These are phyloP conservation scores for Wickerhamiella spandovensis DNA, from an alignment of 805 yeast genomes.

Conservation along the genomic window DNA sequence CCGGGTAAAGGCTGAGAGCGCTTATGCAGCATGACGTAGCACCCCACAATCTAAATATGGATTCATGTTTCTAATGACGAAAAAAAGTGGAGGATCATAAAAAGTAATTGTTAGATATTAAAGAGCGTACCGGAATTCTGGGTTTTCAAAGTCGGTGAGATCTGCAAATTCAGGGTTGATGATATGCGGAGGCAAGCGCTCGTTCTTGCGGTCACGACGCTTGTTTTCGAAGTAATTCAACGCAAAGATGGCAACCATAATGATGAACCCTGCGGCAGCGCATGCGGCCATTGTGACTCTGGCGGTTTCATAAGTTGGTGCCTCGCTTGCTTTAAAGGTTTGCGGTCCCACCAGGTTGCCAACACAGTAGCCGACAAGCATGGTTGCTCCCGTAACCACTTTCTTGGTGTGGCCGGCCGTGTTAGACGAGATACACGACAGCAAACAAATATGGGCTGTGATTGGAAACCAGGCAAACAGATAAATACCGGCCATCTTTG, in stretches of 20 bases:
- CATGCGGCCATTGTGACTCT: conserved; percentile 44
- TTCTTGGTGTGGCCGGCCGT: conserved; percentile 66
- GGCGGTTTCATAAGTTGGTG: conserved; percentile 45
- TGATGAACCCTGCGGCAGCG: conserved; percentile 29
- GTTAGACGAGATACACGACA: conserved; percentile 27
- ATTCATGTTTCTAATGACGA: too few relatives aligned
- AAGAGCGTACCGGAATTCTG: conserved; percentile 35
- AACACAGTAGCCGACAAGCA: conserved; percentile 50
- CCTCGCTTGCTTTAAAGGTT: conserved; percentile 42
- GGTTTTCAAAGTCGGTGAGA: conserved; percentile 39
- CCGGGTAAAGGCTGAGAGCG: too few relatives aligned
- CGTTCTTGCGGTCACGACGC: conserved; percentile 15
- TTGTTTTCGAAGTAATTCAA: conserved; percentile 19
- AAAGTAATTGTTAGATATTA: too few relatives aligned
- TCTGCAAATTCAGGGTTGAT: conserved; percentile 37
- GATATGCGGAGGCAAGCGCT: conserved; percentile 7
- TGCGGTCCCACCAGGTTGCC: conserved; percentile 68
- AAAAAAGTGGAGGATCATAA: too few relatives aligned
- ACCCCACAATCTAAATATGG: too few relatives aligned
- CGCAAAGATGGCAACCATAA: conserved; percentile 15
- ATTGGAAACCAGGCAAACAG: conserved; percentile 27
- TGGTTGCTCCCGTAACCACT: conserved; percentile 42
- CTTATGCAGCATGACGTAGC: too few relatives aligned
- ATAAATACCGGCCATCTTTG: conserved; percentile 30
- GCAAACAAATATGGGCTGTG: conserved; percentile 20